A percentile compares a stretch with the other conserved stretches of the same genome.
phyloP scores from a whole-genome alignment of 768 basidiomycete genomes.

The Naganishia friedmannii region DNA sequence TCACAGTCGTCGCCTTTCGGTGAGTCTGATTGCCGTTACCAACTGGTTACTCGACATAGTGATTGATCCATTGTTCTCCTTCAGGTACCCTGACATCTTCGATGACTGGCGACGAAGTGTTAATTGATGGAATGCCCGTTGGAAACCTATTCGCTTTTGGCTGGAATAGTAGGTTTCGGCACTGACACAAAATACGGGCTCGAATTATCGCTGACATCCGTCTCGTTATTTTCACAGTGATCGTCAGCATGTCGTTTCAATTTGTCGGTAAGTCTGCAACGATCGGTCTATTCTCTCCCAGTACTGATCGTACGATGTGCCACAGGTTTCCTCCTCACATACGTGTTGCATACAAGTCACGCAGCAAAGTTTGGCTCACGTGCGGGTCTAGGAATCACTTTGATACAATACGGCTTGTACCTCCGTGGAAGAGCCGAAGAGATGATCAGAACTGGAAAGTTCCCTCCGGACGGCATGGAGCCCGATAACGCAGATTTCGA shows the following conservation, averaged over 20 bases:
- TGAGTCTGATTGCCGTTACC: conserved; percentile 9
- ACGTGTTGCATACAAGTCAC: conserved; percentile 77
- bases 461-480: conserved; percentile 43
- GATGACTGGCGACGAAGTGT: conserved; percentile 64
- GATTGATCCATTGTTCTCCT: conserved; percentile 47
- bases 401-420: conserved; percentile 88
- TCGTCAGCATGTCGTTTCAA: conserved; percentile 94
- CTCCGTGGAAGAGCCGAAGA: conserved; percentile 59
- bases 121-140: conserved; percentile 82
- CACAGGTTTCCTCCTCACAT: conserved; percentile 65
- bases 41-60: neutral
- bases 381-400: conserved; percentile 88
- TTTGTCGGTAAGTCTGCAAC: conserved; percentile 61
- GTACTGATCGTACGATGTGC: neutral
- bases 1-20: conserved; percentile 49
- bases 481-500: conserved; percentile 26
- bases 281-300: neutral
- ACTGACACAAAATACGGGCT: neutral
- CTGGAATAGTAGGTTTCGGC: conserved; percentile 44
- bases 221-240: conserved; percentile 52
- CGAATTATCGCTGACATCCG: conserved; percentile 19
- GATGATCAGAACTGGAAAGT: conserved; percentile 44
- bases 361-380: conserved; percentile 90
- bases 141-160: conserved; percentile 59
- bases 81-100: conserved; percentile 57